Percentiles rank a stretch among this genome's conserved stretches.
Evolutionary conservation across 176 grass and related monocot species (phyloP).

Genomic region (Dendrocalamus sinicus): DNA sequence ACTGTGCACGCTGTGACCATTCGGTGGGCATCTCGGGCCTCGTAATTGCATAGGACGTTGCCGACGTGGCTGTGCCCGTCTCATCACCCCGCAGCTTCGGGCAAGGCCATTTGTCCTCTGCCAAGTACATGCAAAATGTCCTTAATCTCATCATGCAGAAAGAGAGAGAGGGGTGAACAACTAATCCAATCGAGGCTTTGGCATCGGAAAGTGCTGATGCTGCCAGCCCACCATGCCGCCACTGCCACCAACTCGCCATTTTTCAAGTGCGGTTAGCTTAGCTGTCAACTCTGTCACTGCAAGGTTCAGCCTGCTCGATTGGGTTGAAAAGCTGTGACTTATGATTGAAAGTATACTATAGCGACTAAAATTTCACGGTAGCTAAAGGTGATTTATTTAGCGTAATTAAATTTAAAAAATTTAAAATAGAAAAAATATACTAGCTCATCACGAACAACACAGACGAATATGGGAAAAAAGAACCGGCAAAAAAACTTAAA

Average conservation of each 20-base stretch:
- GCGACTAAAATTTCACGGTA: too few relatives aligned
- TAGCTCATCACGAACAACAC: too few relatives aligned
- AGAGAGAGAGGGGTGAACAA: neutral
- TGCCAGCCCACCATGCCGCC: neutral
- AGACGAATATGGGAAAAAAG: too few relatives aligned
- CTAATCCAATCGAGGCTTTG: neutral
- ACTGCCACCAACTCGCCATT: neutral
- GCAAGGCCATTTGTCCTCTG: neutral
- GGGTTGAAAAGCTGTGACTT: too few relatives aligned
- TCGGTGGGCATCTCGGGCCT: slow-evolving; percentile 18
- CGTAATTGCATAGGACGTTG: neutral
- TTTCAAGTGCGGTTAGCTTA: neutral
- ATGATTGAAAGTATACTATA: too few relatives aligned
- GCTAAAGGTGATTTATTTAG: too few relatives aligned
- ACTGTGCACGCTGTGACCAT: neutral
- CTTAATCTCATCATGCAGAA: neutral
- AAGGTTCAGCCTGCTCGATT: neutral
- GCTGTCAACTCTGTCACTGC: slow-evolving; percentile 38
- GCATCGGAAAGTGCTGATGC: neutral
- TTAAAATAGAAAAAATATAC: too few relatives aligned
- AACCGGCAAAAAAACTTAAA: too few relatives aligned
- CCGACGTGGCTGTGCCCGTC: neutral
- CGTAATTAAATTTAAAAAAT: too few relatives aligned
- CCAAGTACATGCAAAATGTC: neutral
- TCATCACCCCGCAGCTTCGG: neutral